Percentiles rank a stretch among this genome's conserved stretches.
phyloP scores from a whole-genome alignment of 306 rosid species.

The Sechiopsis laciniata region DNA sequence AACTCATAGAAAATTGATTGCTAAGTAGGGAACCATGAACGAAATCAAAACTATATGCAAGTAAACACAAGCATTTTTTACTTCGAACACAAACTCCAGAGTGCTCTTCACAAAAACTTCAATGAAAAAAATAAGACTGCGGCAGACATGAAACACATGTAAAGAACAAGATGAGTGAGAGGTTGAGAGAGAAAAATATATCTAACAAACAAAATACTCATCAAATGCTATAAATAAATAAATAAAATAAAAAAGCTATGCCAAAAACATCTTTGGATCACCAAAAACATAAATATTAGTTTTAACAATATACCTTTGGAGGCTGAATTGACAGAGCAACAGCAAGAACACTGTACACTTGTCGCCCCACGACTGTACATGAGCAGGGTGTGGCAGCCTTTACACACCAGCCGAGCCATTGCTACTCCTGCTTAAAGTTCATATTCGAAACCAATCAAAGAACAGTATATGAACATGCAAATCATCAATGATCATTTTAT shows the following conservation, averaged over 20 bases:
- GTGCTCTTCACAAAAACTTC: background rate
- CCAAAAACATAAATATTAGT: background rate
- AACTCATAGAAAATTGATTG: too few species aligned
- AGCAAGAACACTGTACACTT: slow-evolving; percentile 93
- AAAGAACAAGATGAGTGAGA: background rate
- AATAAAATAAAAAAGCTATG: too few species aligned
- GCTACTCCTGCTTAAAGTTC: slow-evolving; percentile 60
- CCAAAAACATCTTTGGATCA: background rate
- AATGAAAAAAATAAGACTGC: background rate
- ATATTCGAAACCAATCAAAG: background rate
- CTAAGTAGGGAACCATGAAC: too few species aligned
- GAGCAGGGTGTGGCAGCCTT: slow-evolving; percentile 89
- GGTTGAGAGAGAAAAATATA: too few species aligned
- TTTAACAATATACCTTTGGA: slow-evolving; percentile 29
- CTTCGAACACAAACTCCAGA: background rate
- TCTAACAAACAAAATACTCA: background rate
- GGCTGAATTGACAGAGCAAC: slow-evolving; percentile 90
- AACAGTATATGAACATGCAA: background rate
- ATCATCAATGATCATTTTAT: background rate
- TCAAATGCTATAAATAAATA: background rate
- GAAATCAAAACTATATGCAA: background rate
- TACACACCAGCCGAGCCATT: slow-evolving; percentile 93
- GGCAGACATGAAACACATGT: background rate
- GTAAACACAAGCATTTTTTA: background rate
- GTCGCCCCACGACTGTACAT: slow-evolving; percentile 92